Evolutionary conservation across 2,329 filamentous ascomycete genomes (phyloP).

Genomic region (Penicillium janthinellum): DNA sequence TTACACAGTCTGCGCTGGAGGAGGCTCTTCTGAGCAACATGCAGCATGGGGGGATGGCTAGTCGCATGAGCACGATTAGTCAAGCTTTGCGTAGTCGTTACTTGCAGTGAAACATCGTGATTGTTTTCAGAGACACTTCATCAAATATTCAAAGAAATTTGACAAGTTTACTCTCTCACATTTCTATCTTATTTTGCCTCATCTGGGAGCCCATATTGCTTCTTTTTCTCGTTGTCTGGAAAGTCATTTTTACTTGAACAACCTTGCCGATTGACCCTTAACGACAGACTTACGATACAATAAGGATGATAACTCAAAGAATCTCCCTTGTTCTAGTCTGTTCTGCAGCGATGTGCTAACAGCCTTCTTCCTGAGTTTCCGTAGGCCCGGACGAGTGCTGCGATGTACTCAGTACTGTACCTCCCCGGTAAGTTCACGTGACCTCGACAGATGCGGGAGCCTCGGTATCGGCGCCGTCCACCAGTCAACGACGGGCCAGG

Average conservation of each 20-base stretch:
- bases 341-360: too few species aligned
- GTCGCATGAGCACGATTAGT: conserved; percentile 55
- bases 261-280: too few species aligned
- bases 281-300: too few species aligned
- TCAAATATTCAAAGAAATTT: too few species aligned
- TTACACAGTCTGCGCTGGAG: conserved; percentile 66
- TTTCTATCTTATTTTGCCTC: too few species aligned
- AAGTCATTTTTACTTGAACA: too few species aligned
- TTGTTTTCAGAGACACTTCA: too few species aligned
- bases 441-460: conserved; percentile 5
- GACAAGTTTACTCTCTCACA: too few species aligned
- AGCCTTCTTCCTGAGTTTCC: background rate
- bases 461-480: conserved; percentile 12
- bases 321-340: too few species aligned
- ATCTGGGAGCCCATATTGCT: too few species aligned
- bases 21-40: conserved; percentile 66
- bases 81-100: conserved; percentile 58
- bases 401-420: conserved; percentile 7
- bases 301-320: too few species aligned
- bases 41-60: conserved; percentile 55
- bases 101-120: conserved; percentile 33
- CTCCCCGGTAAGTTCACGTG: conserved; percentile 5
- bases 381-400: conserved; percentile 7
- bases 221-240: too few species aligned
- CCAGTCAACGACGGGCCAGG: conserved; percentile 4